Conservation (phyloP, 192 early-diverging fungal species). For the Geranomyces variabilis region DNA sequence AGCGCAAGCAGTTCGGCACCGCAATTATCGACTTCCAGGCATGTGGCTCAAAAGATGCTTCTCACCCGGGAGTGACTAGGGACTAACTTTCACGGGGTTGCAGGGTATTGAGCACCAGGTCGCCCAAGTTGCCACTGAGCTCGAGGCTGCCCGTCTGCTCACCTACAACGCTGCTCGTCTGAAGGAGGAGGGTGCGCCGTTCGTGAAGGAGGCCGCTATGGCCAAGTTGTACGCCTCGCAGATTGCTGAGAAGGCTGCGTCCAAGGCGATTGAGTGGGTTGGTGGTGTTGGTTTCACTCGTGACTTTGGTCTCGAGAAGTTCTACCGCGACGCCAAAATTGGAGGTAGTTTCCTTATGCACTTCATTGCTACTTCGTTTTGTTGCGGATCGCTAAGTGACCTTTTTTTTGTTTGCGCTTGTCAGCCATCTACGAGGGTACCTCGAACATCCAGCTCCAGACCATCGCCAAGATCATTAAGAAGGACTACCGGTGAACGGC, state of each 20-base stretch:
- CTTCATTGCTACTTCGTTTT: too few relatives aligned
- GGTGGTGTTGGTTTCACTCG: conserved; percentile 98
- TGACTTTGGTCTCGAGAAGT: conserved; percentile 82
- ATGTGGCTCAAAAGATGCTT: background rate
- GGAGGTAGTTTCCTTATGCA: too few relatives aligned
- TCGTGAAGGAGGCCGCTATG: conserved; percentile 98
- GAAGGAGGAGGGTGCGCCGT: conserved; percentile 88
- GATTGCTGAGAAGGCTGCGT: conserved; percentile 88
- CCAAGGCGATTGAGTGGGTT: conserved; percentile 94
- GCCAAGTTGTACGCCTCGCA: conserved; percentile 95
- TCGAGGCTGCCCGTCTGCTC: conserved; percentile 94
- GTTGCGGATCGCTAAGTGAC: too few relatives aligned
- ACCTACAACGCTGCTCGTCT: conserved; percentile 96
- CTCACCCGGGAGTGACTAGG: background rate
- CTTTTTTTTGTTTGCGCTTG: too few relatives aligned
- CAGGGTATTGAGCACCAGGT: conserved; percentile 78
- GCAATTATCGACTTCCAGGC: conserved; percentile 87
- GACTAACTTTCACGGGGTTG: background rate
- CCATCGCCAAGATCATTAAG: conserved; percentile 75
- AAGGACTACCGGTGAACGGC: conserved; percentile 36
- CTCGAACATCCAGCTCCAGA: conserved; percentile 96
- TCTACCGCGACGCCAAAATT: conserved; percentile 95
- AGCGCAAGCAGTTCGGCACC: conserved; percentile 92
- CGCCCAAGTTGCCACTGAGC: conserved; percentile 85
- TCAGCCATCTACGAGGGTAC: conserved; percentile 82